These are phyloP conservation scores for Microdochium trichocladiopsis DNA, from an alignment of 2,329 filamentous ascomycete genomes.

Conservation along the genomic window DNA sequence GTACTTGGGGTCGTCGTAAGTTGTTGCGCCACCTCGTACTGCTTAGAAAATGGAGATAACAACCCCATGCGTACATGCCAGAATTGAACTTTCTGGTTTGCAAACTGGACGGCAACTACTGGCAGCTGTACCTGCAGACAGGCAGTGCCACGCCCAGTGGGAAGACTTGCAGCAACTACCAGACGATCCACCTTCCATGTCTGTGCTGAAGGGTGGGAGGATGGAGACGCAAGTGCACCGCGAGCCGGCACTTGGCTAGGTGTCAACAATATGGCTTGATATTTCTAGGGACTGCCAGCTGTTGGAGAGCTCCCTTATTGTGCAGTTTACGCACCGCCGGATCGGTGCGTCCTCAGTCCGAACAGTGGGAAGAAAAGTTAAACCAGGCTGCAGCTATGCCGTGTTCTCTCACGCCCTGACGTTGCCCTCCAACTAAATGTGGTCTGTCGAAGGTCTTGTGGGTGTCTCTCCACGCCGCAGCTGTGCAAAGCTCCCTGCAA, in stretches of 20 bases:
- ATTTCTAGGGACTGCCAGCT: too few species aligned
- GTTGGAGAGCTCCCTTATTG: too few species aligned
- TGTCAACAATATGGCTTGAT: too few species aligned
- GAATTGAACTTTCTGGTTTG: constrained; percentile 47
- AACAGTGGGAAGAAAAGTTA: too few species aligned
- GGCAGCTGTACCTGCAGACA: constrained; percentile 45
- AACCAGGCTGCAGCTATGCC: too few species aligned
- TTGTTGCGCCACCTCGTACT: constrained; percentile 3
- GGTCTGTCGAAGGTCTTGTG: neutral
- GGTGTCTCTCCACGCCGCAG: neutral
- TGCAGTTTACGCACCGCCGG: too few species aligned
- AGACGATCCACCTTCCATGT: constrained; percentile 46
- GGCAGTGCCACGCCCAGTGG: constrained; percentile 40
- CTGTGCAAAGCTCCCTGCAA: neutral
- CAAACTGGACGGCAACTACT: constrained; percentile 32
- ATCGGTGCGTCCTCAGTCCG: too few species aligned
- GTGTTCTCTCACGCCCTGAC: too few species aligned
- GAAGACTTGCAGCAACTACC: constrained; percentile 44
- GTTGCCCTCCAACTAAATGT: too few species aligned
- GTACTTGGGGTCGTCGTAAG: constrained; percentile 33
- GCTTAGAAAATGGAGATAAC: neutral
- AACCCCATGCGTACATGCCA: constrained; percentile 12
- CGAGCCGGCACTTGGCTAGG: too few species aligned
- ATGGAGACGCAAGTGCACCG: too few species aligned
- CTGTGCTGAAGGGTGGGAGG: constrained; percentile 25